Evolutionary conservation across 2,329 filamentous ascomycete species (phyloP).

Genomic region (Ciborinia camelliae): DNA sequence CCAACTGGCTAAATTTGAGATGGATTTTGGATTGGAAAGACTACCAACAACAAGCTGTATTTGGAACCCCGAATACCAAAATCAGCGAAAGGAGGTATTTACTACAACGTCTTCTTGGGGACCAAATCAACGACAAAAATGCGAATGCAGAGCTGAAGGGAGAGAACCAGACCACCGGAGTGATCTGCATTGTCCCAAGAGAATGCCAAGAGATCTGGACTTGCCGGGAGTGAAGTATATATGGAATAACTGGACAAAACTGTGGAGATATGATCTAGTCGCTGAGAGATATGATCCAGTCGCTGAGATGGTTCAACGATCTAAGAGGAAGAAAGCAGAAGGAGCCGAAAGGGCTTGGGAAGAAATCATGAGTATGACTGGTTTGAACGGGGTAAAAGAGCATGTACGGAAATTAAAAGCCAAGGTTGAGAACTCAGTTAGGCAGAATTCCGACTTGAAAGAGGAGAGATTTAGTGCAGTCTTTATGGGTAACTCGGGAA

Average conservation of each 20-base stretch:
- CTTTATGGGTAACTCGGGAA: conserved; percentile 55
- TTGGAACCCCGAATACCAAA: conserved; percentile 24
- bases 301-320: neutral
- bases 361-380: conserved; percentile 50
- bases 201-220: neutral
- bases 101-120: neutral
- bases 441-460: conserved; percentile 45
- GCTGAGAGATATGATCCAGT: neutral
- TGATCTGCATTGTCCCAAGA: conserved; percentile 1
- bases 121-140: conserved; percentile 8
- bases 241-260: neutral
- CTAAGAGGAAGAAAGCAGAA: conserved; percentile 34
- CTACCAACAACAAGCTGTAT: conserved; percentile 18
- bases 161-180: neutral
- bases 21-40: neutral
- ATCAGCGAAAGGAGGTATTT: conserved; percentile 19
- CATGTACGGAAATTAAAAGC: conserved; percentile 49
- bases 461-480: conserved; percentile 49
- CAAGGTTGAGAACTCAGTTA: conserved; percentile 46
- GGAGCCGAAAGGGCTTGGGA: conserved; percentile 46
- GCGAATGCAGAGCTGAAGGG: neutral
- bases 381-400: conserved; percentile 52
- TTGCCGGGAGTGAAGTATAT: conserved; percentile 4
- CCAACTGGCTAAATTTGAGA: conserved; percentile 2
- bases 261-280: neutral